These are phyloP conservation scores for Gymnopilus junonius DNA, from an alignment of 768 basidiomycete genomes.

Conservation along the genomic window DNA sequence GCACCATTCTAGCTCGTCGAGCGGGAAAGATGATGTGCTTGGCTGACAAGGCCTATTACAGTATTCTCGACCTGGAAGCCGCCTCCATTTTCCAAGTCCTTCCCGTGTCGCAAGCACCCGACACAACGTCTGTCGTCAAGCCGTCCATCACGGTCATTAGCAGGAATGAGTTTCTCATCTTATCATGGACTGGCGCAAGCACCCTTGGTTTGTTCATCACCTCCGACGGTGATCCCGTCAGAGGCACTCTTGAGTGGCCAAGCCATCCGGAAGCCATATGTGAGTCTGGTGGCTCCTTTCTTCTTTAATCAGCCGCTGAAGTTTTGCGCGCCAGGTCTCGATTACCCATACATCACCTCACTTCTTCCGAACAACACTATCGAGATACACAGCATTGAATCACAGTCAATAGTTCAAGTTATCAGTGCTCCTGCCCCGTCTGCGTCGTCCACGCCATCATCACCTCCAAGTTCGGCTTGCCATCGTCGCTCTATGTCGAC, in stretches of 20 bases:
- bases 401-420: conserved; percentile 73
- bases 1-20: conserved; percentile 58
- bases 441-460: conserved; percentile 20
- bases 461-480: conserved; percentile 14
- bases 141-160: conserved; percentile 79
- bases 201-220: conserved; percentile 90
- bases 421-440: conserved; percentile 50
- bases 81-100: conserved; percentile 74
- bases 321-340: conserved; percentile 57
- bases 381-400: conserved; percentile 80
- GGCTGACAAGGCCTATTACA: conserved; percentile 75
- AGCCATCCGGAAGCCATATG: conserved; percentile 77
- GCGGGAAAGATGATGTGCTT: conserved; percentile 69
- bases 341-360: conserved; percentile 81
- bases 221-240: conserved; percentile 83
- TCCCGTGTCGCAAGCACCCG: conserved; percentile 74
- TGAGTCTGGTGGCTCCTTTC: conserved; percentile 43
- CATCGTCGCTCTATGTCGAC: conserved; percentile 27
- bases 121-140: conserved; percentile 46
- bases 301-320: background rate
- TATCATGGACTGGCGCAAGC: conserved; percentile 81
- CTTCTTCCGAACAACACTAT: conserved; percentile 80
- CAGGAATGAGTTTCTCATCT: conserved; percentile 81
- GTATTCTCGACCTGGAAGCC: conserved; percentile 76
- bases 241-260: conserved; percentile 89